phyloP scores from a whole-genome alignment of 495 filamentous ascomycete species.

The Neurospora sublineolata region DNA sequence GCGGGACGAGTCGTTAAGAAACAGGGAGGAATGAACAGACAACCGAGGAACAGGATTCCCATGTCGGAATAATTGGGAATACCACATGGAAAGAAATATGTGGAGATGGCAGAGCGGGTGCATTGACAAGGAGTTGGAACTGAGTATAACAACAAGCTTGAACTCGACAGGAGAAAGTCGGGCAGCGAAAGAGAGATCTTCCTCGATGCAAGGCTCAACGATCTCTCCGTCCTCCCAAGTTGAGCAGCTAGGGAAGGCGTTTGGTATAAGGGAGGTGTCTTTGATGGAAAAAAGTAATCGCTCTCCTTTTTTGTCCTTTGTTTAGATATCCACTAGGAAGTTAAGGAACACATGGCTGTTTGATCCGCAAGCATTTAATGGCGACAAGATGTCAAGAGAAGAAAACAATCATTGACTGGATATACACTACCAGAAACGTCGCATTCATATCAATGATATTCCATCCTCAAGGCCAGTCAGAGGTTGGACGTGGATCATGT shows the following conservation, averaged over 20 bases:
- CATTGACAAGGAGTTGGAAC: neutral
- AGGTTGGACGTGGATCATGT: neutral
- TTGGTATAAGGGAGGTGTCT: neutral
- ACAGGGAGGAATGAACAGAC: neutral
- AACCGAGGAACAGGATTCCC: neutral
- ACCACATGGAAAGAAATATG: neutral
- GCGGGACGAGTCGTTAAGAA: neutral
- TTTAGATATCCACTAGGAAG: neutral
- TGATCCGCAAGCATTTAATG: neutral
- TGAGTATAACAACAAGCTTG: neutral
- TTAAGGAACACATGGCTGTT: neutral
- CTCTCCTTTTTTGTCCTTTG: neutral
- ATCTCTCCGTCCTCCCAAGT: neutral
- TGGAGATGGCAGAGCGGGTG: neutral
- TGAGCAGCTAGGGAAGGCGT: neutral
- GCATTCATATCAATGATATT: neutral
- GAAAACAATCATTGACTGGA: neutral
- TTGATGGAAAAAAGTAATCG: neutral
- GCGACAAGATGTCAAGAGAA: neutral
- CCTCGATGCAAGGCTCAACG: neutral
- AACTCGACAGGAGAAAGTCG: neutral
- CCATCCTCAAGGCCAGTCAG: neutral
- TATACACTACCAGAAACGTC: neutral
- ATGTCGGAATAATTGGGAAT: neutral
- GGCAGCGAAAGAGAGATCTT: neutral